phyloP scores from a whole-genome alignment of 345 rosid species.

The Eucalyptus cladocalyx region DNA sequence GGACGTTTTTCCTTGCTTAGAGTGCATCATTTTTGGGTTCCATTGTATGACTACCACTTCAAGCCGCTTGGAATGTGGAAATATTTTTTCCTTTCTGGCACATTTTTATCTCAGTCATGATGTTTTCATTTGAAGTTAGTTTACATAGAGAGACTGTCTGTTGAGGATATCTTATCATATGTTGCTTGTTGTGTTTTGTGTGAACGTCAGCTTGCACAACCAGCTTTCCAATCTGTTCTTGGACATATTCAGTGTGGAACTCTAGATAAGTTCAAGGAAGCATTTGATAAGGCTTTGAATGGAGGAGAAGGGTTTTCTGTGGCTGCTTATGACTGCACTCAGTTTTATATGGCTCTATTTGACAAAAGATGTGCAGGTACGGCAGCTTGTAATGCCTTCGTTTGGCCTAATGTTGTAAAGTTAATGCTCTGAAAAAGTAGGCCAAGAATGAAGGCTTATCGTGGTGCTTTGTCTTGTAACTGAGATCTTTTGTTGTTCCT shows the following conservation, averaged over 20 bases:
- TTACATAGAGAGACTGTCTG: neutral
- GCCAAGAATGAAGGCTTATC: neutral
- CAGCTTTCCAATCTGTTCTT: constrained; percentile 58
- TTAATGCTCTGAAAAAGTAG: neutral
- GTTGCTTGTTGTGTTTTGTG: neutral
- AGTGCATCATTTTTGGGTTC: neutral
- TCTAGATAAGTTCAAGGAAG: constrained; percentile 50
- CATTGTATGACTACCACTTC: neutral
- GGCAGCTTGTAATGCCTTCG: neutral
- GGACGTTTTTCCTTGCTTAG: neutral
- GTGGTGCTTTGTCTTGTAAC: neutral
- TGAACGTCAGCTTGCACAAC: constrained; percentile 65
- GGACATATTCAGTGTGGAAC: constrained; percentile 67
- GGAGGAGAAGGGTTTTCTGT: constrained; percentile 65
- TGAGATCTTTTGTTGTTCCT: neutral
- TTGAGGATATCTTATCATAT: neutral
- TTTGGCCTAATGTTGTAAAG: neutral
- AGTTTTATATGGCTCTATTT: constrained; percentile 32
- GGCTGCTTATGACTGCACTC: constrained; percentile 39
- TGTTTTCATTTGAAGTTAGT: neutral
- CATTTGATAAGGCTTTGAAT: constrained; percentile 65
- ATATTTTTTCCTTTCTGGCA: neutral
- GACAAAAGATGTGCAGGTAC: constrained; percentile 68
- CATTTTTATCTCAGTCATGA: neutral
- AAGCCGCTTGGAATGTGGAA: neutral